A percentile compares a stretch with the other conserved stretches of the same genome.
Evolutionary conservation across 139 green algal species (phyloP).

Genomic region (Astrephomene gubernaculifera): DNA sequence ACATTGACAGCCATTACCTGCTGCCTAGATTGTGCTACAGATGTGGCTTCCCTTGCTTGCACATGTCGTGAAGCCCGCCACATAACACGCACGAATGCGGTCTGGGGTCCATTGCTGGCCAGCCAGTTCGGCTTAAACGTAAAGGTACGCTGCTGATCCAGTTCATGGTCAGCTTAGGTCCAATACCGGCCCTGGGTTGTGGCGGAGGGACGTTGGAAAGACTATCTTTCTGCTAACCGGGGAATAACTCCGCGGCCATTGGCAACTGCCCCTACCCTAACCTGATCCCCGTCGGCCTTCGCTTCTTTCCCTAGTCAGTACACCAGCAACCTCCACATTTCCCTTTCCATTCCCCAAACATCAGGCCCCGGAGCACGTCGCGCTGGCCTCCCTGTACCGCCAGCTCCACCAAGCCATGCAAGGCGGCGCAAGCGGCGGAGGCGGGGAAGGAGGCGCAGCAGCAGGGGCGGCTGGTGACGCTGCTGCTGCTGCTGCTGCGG

Average conservation of each 20-base stretch:
- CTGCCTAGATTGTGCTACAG: background rate
- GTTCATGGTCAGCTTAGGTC: no score
- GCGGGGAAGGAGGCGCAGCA: background rate
- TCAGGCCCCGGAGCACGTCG: background rate
- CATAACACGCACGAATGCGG: background rate
- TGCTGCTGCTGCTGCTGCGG: background rate
- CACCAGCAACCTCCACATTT: no score
- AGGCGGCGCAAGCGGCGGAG: background rate
- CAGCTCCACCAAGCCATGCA: background rate
- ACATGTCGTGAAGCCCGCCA: background rate
- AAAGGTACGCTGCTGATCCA: background rate
- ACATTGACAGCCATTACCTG: background rate
- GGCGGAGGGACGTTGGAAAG: no score
- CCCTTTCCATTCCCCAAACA: no score
- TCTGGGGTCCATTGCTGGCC: constrained; percentile 6
- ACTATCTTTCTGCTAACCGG: no score
- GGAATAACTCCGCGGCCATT: no score
- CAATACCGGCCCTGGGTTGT: no score
- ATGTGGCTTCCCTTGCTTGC: background rate
- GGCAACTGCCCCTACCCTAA: no score
- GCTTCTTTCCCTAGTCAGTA: no score
- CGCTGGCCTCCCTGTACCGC: background rate
- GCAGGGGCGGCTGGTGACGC: no score
- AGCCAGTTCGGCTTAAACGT: background rate
- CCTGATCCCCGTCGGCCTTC: no score